Conservation (phyloP, 345 rosid species). For the Geranium rotundifolium region DNA sequence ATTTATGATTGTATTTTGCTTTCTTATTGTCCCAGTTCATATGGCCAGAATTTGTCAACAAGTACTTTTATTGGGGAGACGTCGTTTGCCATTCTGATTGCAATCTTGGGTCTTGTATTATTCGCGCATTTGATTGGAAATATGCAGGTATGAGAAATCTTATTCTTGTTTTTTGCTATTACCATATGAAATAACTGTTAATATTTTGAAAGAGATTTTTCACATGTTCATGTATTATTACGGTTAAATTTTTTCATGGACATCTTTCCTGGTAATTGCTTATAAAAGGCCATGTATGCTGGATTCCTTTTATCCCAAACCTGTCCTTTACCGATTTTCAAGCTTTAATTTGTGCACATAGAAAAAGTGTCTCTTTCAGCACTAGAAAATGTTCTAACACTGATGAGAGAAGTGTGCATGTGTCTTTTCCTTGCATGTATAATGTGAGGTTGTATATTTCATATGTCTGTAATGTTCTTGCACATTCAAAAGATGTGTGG, state of each 20-base stretch:
- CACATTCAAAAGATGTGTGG: not conserved
- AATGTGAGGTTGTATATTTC: not conserved
- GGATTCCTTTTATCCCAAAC: not conserved
- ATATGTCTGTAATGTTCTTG: not conserved
- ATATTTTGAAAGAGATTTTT: too few species aligned
- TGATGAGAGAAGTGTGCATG: not conserved
- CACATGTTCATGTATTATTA: not conserved
- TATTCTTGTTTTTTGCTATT: not conserved
- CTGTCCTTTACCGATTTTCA: not conserved
- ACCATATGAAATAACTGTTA: too few species aligned
- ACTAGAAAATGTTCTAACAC: not conserved
- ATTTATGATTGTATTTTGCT: constrained; percentile 12
- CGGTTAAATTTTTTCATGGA: not conserved
- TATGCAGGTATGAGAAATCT: constrained; percentile 59
- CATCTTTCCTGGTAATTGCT: not conserved
- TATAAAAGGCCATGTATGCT: not conserved
- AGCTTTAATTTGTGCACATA: not conserved
- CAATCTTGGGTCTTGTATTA: constrained; percentile 75
- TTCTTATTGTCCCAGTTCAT: constrained; percentile 46
- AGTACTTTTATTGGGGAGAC: constrained; percentile 83
- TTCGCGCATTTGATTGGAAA: constrained; percentile 92
- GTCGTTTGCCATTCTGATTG: constrained; percentile 67
- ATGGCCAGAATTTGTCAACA: constrained; percentile 84
- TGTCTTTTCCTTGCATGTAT: too few species aligned
- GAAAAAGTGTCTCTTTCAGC: not conserved